Evolutionary conservation across 2,329 filamentous ascomycete species (phyloP), one percentile per base, ranked within the genome.

Genomic region (Tothia fuscella): DNA sequence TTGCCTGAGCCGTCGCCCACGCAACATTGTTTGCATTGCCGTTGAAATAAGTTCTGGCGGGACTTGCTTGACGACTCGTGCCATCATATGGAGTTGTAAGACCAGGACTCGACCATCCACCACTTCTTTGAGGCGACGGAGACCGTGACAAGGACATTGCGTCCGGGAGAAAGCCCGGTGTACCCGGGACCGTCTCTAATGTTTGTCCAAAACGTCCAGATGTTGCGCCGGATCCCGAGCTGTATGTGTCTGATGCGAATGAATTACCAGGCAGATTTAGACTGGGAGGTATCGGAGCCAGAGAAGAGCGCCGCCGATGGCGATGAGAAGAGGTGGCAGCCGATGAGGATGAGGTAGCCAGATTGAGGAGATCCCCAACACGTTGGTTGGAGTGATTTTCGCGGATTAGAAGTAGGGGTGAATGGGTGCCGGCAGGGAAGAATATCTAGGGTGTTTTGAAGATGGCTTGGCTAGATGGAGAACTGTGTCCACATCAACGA

Each of bases 91-190:
- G 78, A 46, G 82, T 78, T 55, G 76, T 81, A 56, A 85, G 71
- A 49, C 80, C 84, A 43, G 82, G 86, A 63, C 81, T 91, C 43
- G 84, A 78, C 88, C 89, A 95, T 52, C 87, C 87, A 56, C 85
- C 86, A 53, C 82, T 82, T 47, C 78, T 81, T 48, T 78, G 74
- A 47, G 88, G 89, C 43, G 86, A 94, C 38, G 88, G 85, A 56
- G 85, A 93, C 63, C 86, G 78, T 51, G 87, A 91, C 48, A 89
- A 66, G 51, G 83, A 83, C 88, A 94, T 94, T 53, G 38, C 43
- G 22, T 33, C 26, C 22, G 29, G 14, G 32, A 19, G 17, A 10
- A 12, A 32, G 24, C 21, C 41, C 33, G 41, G 41, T 22, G 41
- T 38, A n/a, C 41, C 34, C 20, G 41, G 41, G 6, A 38, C 17